Evolutionary conservation across 164 flowering plant species (phyloP).

Genomic region (Dillenia suffruticosa): DNA sequence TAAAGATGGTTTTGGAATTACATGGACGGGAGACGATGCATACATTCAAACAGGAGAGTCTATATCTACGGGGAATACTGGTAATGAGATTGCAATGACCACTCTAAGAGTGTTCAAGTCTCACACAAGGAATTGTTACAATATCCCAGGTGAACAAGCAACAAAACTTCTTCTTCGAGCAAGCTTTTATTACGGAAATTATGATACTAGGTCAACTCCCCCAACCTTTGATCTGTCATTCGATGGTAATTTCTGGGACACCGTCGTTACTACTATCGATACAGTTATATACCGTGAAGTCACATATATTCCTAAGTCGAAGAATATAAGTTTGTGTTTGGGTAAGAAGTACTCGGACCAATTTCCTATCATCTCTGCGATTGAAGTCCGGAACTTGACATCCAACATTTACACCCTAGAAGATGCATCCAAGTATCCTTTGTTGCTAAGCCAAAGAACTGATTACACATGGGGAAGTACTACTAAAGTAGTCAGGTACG

Average conservation of each 20-base stretch:
- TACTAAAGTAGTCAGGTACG: slow-evolving; percentile 17
- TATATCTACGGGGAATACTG: slow-evolving; percentile 2
- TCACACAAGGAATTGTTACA: slow-evolving; percentile 34
- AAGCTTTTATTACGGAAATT: slow-evolving; percentile 36
- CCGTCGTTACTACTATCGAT: slow-evolving; percentile 8
- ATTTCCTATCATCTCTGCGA: slow-evolving; percentile 40
- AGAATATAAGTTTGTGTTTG: slow-evolving; percentile 21
- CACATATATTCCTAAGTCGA: slow-evolving; percentile 17
- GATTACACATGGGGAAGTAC: slow-evolving; percentile 16
- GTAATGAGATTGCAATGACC: slow-evolving; percentile 11
- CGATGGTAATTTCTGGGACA: slow-evolving; percentile 29
- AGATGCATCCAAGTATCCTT: slow-evolving; percentile 6
- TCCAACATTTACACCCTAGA: slow-evolving; percentile 18
- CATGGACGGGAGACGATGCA: slow-evolving; percentile 25
- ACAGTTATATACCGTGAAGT: slow-evolving; percentile 12
- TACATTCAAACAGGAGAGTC: slow-evolving; percentile 19
- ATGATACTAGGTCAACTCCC: slow-evolving; percentile 28
- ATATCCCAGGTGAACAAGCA: slow-evolving; percentile 4
- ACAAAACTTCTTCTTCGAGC: slow-evolving; percentile 25
- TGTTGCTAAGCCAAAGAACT: slow-evolving; percentile 19
- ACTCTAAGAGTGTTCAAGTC: slow-evolving; percentile 32
- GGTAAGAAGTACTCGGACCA: slow-evolving; percentile 31
- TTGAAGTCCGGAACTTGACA: slow-evolving; percentile 29
- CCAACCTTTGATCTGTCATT: slow-evolving; percentile 32
- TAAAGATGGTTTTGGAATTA: slow-evolving; percentile 13